These are phyloP conservation scores for Oxytropis ochrocephala DNA, from an alignment of 306 rosid species.

Conservation along the genomic window DNA sequence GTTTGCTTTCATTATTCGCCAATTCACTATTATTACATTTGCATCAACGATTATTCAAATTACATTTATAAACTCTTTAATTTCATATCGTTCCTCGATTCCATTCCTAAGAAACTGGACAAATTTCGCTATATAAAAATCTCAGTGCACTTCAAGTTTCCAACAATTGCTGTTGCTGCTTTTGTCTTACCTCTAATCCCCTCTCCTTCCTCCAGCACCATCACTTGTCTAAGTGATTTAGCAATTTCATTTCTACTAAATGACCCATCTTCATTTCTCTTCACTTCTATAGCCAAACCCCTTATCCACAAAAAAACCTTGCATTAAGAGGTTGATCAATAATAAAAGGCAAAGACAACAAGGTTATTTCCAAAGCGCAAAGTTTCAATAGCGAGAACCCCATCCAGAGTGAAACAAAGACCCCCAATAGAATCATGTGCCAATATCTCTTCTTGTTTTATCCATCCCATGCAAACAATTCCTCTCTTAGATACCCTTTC, in stretches of 20 bases:
- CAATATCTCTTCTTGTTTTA: constrained; percentile 34
- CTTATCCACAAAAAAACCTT: constrained; percentile 31
- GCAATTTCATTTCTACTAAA: constrained; percentile 30
- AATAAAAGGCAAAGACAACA: constrained; percentile 28
- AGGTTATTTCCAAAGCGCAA: constrained; percentile 36
- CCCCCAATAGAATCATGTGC: constrained; percentile 39
- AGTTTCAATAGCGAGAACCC: constrained; percentile 38
- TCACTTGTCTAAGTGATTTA: constrained; percentile 18
- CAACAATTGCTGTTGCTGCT: constrained; percentile 15
- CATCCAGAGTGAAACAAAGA: constrained; percentile 40
- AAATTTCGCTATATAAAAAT: not conserved
- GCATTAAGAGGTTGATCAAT: constrained; percentile 40
- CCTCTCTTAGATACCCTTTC: constrained; percentile 26
- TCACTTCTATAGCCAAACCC: constrained; percentile 32
- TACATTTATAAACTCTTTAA: not conserved
- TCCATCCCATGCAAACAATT: constrained; percentile 25
- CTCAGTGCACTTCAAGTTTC: constrained; percentile 23
- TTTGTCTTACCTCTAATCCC: constrained; percentile 16
- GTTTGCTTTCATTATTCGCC: not conserved
- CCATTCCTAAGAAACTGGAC: constrained; percentile 14
- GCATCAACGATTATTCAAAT: not conserved
- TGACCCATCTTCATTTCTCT: constrained; percentile 34
- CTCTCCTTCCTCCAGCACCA: constrained; percentile 37
- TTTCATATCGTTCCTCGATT: not conserved
- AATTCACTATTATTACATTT: not conserved